These are phyloP conservation scores for Ophiostoma sp. DNA, from an alignment of 2,329 filamentous ascomycete species.

Conservation along the genomic window DNA sequence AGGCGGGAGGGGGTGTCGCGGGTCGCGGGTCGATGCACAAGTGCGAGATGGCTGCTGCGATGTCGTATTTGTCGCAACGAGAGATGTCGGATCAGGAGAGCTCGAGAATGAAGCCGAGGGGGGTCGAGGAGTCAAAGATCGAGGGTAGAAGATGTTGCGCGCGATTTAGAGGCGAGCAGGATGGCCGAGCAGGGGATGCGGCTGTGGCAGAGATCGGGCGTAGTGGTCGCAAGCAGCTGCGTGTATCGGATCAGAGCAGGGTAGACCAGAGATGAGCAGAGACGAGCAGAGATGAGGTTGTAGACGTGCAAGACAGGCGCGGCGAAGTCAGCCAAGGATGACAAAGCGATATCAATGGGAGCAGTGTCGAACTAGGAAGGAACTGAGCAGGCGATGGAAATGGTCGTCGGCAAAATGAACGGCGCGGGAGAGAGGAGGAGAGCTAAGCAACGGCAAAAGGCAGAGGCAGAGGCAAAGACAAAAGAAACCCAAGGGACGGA, in stretches of 20 bases:
- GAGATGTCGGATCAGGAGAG: background rate
- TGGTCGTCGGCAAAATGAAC: background rate
- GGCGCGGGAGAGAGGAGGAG: background rate
- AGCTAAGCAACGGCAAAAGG: background rate
- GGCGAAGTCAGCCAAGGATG: background rate
- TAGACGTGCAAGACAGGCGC: background rate
- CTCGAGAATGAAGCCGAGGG: background rate
- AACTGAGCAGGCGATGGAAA: background rate
- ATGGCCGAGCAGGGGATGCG: background rate
- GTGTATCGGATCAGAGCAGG: background rate
- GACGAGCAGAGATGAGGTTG: background rate
- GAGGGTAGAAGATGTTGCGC: background rate
- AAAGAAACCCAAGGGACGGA: background rate
- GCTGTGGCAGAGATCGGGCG: background rate
- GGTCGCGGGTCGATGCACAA: conserved; percentile 4
- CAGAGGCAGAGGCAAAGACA: background rate
- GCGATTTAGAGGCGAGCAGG: background rate
- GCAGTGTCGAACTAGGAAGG: background rate
- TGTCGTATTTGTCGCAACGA: background rate
- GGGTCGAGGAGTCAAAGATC: background rate
- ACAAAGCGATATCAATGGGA: background rate
- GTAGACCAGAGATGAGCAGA: background rate
- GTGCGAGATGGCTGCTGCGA: background rate
- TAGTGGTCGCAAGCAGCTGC: background rate
- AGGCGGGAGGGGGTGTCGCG: background rate